Percentiles rank a stretch among this genome's conserved stretches.
These are phyloP conservation scores for Eimeria praecox DNA, from an alignment of 169 alveolate genomes.

Conservation along the genomic window DNA sequence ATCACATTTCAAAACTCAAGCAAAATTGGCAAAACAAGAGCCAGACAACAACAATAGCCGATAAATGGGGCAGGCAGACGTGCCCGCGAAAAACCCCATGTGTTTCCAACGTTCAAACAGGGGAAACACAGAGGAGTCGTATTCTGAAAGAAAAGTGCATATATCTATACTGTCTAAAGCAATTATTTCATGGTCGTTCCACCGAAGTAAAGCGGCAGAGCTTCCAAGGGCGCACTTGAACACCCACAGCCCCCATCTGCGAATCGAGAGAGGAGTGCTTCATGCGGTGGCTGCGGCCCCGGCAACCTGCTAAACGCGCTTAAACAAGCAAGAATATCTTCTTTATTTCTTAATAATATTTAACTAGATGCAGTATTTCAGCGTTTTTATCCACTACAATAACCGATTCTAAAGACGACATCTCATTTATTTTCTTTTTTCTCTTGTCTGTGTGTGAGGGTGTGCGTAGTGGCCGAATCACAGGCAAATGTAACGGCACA, in stretches of 20 bases:
- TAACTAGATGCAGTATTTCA: neutral
- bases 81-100: neutral
- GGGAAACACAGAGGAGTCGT: constrained; percentile 39
- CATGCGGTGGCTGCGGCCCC: constrained; percentile 31
- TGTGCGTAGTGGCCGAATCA: neutral
- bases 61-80: constrained; percentile 36
- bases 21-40: constrained; percentile 13
- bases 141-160: constrained; percentile 12
- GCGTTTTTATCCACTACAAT: neutral
- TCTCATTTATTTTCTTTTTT: neutral
- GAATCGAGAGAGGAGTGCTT: constrained; percentile 44
- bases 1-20: constrained; percentile 47
- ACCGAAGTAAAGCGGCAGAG: constrained; percentile 9
- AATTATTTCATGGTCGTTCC: constrained; percentile 19
- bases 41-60: constrained; percentile 30
- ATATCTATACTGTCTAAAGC: neutral
- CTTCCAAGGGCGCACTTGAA: neutral
- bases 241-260: constrained; percentile 14
- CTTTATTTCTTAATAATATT: neutral
- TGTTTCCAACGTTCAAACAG: constrained; percentile 8
- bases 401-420: neutral
- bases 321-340: neutral
- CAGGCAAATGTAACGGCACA: neutral
- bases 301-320: neutral
- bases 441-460: constrained; percentile 34